phyloP scores from a whole-genome alignment of 2,329 filamentous ascomycete genomes.

The Talaromyces piceae region DNA sequence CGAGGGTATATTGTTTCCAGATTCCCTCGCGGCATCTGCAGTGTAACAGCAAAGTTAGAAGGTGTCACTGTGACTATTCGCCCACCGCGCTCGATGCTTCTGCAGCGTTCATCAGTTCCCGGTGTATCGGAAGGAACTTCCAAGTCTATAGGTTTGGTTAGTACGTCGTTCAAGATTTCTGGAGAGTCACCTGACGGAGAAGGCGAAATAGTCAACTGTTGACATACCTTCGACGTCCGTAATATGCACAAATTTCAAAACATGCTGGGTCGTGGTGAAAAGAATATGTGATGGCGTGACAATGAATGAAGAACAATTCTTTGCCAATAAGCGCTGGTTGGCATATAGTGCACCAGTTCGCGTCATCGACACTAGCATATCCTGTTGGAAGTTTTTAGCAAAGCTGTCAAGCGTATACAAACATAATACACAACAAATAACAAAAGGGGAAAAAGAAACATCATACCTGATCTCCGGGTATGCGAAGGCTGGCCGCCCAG shows the following conservation, averaged over 20 bases:
- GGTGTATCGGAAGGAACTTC: conserved; percentile 81
- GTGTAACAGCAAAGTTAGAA: conserved; percentile 71
- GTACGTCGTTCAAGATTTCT: not conserved
- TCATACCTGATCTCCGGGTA: conserved; percentile 36
- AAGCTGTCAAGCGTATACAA: no score
- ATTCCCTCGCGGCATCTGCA: conserved; percentile 96
- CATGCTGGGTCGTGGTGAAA: conserved; percentile 84
- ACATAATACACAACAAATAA: no score
- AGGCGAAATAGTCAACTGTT: conserved; percentile 15
- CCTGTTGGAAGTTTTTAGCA: no score
- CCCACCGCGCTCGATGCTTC: conserved; percentile 84
- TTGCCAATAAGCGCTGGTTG: conserved; percentile 64
- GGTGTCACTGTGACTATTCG: conserved; percentile 84
- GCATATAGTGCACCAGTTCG: conserved; percentile 71
- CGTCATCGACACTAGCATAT: conserved; percentile 58
- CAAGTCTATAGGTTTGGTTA: conserved; percentile 50
- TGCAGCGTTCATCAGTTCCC: conserved; percentile 83
- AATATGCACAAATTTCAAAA: conserved; percentile 90
- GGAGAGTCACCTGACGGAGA: not conserved
- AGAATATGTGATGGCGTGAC: conserved; percentile 76
- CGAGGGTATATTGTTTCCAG: conserved; percentile 90
- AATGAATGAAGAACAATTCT: conserved; percentile 87
- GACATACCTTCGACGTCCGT: conserved; percentile 54
- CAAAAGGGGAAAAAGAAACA: no score
- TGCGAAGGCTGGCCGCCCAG: conserved; percentile 30